These are phyloP conservation scores for Viridothelium virens DNA, from an alignment of 495 filamentous ascomycete genomes.

Conservation along the genomic window DNA sequence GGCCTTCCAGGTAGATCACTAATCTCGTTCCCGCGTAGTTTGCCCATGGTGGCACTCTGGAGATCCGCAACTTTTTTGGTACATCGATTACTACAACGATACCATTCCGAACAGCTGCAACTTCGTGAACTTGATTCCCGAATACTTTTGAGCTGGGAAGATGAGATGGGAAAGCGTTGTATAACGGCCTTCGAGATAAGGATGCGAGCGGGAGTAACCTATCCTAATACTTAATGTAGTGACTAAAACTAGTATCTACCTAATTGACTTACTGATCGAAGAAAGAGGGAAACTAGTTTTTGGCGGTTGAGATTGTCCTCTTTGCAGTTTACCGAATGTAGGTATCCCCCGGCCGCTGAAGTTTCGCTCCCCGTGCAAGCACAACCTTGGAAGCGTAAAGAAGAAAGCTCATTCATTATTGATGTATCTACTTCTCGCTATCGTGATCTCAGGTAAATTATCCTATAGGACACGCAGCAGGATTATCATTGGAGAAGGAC, in stretches of 20 bases:
- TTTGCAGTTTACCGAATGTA: not conserved
- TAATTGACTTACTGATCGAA: not conserved
- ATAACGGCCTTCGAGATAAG: not conserved
- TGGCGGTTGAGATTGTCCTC: not conserved
- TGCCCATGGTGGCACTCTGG: conserved; percentile 50
- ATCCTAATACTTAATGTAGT: not conserved
- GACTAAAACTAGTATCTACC: not conserved
- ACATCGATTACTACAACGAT: conserved; percentile 30
- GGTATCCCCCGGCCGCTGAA: not conserved
- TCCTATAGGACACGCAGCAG: too few species aligned
- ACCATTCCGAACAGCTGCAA: conserved; percentile 41
- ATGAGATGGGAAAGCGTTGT: not conserved
- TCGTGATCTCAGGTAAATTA: too few species aligned
- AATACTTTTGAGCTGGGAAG: conserved; percentile 14
- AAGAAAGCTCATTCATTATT: too few species aligned
- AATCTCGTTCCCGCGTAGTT: conserved; percentile 31
- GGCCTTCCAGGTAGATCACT: not conserved
- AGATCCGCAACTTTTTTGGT: conserved; percentile 48
- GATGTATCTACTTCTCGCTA: too few species aligned
- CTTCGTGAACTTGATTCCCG: conserved; percentile 35
- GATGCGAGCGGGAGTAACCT: not conserved
- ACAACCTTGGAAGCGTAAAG: too few species aligned
- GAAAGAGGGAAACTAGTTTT: too few species aligned
- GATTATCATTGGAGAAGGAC: too few species aligned
- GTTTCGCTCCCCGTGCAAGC: too few species aligned